phyloP scores from a whole-genome alignment of 805 yeast genomes.

The Wickerhamomyces silvicola region DNA sequence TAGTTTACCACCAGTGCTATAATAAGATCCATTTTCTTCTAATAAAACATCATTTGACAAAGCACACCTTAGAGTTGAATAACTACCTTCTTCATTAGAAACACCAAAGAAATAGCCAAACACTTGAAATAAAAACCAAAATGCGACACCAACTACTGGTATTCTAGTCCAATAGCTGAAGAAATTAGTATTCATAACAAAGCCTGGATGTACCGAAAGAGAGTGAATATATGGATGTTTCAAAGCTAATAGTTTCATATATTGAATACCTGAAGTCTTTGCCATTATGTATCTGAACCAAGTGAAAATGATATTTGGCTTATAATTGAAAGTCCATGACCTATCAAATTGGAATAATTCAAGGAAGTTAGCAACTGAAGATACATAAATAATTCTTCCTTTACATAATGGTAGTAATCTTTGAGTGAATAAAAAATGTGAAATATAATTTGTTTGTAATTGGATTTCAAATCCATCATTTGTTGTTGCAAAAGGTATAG shows the following conservation, averaged over 20 bases:
- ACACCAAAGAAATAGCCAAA: slow-evolving; percentile 69
- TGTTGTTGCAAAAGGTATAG: slow-evolving; percentile 60
- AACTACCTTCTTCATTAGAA: slow-evolving; percentile 63
- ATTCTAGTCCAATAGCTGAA: slow-evolving; percentile 72
- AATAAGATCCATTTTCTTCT: slow-evolving; percentile 63
- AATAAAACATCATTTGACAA: slow-evolving; percentile 36
- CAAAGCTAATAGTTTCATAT: slow-evolving; percentile 54
- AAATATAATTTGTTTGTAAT: slow-evolving; percentile 68
- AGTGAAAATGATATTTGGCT: slow-evolving; percentile 64
- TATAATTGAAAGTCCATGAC: slow-evolving; percentile 42
- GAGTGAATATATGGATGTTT: slow-evolving; percentile 61
- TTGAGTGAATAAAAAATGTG: slow-evolving; percentile 68
- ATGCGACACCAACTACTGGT: slow-evolving; percentile 70
- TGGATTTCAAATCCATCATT: slow-evolving; percentile 72
- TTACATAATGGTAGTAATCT: slow-evolving; percentile 45
- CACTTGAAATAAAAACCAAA: slow-evolving; percentile 65
- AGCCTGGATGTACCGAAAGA: slow-evolving; percentile 74
- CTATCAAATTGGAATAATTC: slow-evolving; percentile 42
- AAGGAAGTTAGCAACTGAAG: slow-evolving; percentile 58
- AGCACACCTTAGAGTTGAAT: slow-evolving; percentile 58
- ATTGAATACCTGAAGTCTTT: slow-evolving; percentile 73
- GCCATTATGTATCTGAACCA: slow-evolving; percentile 76
- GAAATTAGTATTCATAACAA: slow-evolving; percentile 75
- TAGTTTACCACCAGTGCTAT: slow-evolving; percentile 52
- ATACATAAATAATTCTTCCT: slow-evolving; percentile 51